These are phyloP conservation scores for Metschnikowia peoriensis DNA, from an alignment of 805 yeast species.

Conservation along the genomic window DNA sequence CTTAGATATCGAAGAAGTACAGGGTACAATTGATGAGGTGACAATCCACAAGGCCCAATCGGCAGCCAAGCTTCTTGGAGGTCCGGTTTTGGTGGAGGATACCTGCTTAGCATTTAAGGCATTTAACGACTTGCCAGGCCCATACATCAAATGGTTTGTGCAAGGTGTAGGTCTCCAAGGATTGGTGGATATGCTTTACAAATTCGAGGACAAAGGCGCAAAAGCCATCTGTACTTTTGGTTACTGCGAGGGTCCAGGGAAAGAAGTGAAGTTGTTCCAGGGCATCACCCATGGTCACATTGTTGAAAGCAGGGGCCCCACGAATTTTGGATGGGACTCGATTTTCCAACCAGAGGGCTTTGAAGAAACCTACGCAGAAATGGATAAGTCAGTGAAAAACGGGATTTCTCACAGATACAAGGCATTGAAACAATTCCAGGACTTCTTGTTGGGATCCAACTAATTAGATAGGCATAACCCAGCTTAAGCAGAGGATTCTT, in stretches of 20 bases:
- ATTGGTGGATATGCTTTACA: slow-evolving; percentile 70
- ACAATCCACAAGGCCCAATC: slow-evolving; percentile 74
- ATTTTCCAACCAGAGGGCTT: slow-evolving; percentile 80
- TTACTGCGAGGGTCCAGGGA: slow-evolving; percentile 77
- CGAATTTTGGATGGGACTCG: slow-evolving; percentile 91
- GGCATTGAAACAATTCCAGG: slow-evolving; percentile 73
- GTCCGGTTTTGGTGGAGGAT: slow-evolving; percentile 93
- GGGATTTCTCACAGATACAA: slow-evolving; percentile 81
- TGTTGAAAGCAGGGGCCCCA: slow-evolving; percentile 75
- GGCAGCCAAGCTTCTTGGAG: slow-evolving; percentile 61
- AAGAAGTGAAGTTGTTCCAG: slow-evolving; percentile 72
- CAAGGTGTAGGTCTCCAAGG: slow-evolving; percentile 72
- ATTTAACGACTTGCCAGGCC: slow-evolving; percentile 84
- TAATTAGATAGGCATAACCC: neutral
- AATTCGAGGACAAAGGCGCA: slow-evolving; percentile 82
- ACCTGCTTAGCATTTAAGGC: slow-evolving; percentile 87
- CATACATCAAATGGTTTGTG: slow-evolving; percentile 91
- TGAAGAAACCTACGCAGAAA: slow-evolving; percentile 75
- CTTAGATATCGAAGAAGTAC: slow-evolving; percentile 86
- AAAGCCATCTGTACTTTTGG: slow-evolving; percentile 92
- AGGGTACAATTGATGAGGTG: slow-evolving; percentile 82
- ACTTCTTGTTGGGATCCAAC: slow-evolving; percentile 36
- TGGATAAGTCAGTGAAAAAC: slow-evolving; percentile 76
- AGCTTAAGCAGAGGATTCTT: neutral
- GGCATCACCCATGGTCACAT: slow-evolving; percentile 82